A percentile compares a stretch with the other conserved stretches of the same genome.
phyloP scores from a whole-genome alignment of 148 eudicot species.

The Rhododendron mucronatum region DNA sequence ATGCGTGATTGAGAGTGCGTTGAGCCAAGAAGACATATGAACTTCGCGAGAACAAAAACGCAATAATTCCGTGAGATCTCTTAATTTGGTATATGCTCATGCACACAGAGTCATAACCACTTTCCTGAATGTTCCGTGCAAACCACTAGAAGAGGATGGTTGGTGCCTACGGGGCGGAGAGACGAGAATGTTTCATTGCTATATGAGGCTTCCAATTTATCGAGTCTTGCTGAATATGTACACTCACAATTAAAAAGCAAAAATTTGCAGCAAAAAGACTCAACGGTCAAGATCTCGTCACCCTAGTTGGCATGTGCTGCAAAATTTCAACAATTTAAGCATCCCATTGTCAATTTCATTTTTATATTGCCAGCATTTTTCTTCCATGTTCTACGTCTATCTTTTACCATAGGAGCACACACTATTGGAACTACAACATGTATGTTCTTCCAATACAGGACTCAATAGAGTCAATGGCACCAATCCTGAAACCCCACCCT shows the following conservation, averaged over 20 bases:
- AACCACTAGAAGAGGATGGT: constrained; percentile 24
- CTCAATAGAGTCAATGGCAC: constrained; percentile 16
- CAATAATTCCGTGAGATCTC: background rate
- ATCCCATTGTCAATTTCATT: background rate
- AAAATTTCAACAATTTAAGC: background rate
- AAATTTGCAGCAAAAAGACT: constrained; percentile 21
- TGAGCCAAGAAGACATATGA: too few relatives aligned
- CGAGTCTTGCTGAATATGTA: background rate
- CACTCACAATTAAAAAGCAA: background rate
- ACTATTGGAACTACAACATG: constrained; percentile 27
- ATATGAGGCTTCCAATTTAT: constrained; percentile 8
- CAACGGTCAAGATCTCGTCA: constrained; percentile 20
- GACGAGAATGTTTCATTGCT: constrained; percentile 33
- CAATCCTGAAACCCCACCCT: constrained; percentile 7
- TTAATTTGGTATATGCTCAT: background rate
- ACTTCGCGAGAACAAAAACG: background rate
- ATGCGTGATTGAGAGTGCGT: background rate
- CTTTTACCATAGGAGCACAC: constrained; percentile 25
- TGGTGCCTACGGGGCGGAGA: constrained; percentile 33
- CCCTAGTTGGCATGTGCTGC: constrained; percentile 13
- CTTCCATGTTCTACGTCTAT: background rate
- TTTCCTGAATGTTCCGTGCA: constrained; percentile 8
- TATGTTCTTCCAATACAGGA: constrained; percentile 22
- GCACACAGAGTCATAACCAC: background rate
- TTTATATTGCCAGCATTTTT: too few relatives aligned